phyloP scores from a whole-genome alignment of 2,329 filamentous ascomycete genomes.

The Stachybotrys echinatus region DNA sequence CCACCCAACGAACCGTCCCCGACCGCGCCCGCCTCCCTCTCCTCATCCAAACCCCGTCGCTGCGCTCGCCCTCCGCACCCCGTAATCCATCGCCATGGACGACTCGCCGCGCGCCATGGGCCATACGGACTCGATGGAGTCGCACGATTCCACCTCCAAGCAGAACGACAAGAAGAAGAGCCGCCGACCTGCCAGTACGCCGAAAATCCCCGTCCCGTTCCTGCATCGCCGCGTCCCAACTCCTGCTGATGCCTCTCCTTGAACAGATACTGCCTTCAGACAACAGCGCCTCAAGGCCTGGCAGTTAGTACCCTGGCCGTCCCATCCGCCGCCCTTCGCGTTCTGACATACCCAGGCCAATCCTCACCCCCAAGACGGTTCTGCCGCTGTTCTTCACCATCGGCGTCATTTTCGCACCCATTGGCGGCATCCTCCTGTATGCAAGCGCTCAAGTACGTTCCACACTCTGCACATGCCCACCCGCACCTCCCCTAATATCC shows the following conservation, averaged over 20 bases:
- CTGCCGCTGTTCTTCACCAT: conserved; percentile 87
- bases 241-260: conserved; percentile 13
- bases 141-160: conserved; percentile 46
- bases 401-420: conserved; percentile 87
- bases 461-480: not conserved
- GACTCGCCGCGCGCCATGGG: conserved; percentile 39
- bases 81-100: conserved; percentile 44
- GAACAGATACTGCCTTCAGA: conserved; percentile 84
- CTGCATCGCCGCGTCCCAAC: conserved; percentile 1
- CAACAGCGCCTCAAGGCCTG: conserved; percentile 97
- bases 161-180: conserved; percentile 77
- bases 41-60: not conserved
- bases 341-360: conserved; percentile 61
- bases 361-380: conserved; percentile 90
- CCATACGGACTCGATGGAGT: conserved; percentile 48
- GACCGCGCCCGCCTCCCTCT: not conserved
- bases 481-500: not conserved
- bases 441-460: conserved; percentile 69
- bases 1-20: not conserved
- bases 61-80: not conserved
- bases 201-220: conserved; percentile 14
- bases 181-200: conserved; percentile 81
- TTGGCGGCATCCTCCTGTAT: conserved; percentile 81
- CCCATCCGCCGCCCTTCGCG: conserved; percentile 10
- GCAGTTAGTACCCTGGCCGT: conserved; percentile 61